These are phyloP conservation scores for Backusella parvicylindrica DNA, from an alignment of 192 early-diverging fungal species.

Conservation along the genomic window DNA sequence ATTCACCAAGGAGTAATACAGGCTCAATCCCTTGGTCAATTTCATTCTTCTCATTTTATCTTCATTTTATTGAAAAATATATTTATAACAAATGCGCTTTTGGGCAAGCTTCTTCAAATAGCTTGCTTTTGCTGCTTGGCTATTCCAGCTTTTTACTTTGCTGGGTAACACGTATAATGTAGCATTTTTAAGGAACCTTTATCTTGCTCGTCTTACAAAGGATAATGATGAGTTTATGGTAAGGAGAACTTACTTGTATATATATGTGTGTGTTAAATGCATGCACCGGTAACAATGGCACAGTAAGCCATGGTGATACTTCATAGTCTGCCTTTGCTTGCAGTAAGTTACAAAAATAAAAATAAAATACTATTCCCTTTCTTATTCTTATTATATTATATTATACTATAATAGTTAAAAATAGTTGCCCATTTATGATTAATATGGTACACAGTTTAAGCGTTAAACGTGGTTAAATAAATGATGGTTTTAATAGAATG, in stretches of 20 bases:
- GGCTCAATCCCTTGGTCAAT: too few relatives aligned
- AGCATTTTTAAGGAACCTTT: not conserved
- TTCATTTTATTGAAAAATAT: not conserved
- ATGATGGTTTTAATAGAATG: too few relatives aligned
- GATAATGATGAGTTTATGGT: not conserved
- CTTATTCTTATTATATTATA: too few relatives aligned
- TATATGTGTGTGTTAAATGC: not conserved
- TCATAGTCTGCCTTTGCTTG: not conserved
- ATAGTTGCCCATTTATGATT: too few relatives aligned
- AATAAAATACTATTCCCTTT: too few relatives aligned
- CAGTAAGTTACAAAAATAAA: not conserved
- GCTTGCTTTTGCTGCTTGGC: not conserved
- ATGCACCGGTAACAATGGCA: not conserved
- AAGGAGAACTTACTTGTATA: not conserved
- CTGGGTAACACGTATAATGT: not conserved
- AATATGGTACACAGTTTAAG: too few relatives aligned
- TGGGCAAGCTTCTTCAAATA: not conserved
- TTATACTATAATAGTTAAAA: too few relatives aligned
- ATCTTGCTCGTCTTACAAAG: not conserved
- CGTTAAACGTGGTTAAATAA: too few relatives aligned
- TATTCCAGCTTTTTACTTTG: not conserved
- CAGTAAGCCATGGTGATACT: not conserved
- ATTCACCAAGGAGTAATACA: too few relatives aligned
- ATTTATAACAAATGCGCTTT: not conserved
- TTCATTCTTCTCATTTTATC: too few relatives aligned